Evolutionary conservation across 192 early-diverging fungal genomes (phyloP).

Genomic region (Jimgerdemannia flammicorona): DNA sequence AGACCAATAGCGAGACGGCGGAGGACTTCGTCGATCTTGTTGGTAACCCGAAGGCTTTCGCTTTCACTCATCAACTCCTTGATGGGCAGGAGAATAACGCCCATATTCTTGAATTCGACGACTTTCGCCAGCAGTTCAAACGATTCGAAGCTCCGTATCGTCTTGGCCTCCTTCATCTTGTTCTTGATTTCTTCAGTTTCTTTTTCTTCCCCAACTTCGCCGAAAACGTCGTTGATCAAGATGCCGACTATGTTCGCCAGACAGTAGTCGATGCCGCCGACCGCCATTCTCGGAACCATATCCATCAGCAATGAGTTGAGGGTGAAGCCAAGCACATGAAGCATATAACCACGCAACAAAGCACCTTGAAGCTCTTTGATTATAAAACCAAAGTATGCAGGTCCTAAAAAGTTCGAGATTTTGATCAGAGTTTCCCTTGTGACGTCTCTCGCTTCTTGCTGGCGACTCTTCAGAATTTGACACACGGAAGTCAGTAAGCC

Average conservation of each 20-base stretch:
- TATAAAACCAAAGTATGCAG: slow-evolving; percentile 83
- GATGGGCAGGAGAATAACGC: slow-evolving; percentile 73
- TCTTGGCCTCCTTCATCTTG: slow-evolving; percentile 89
- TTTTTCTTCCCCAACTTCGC: slow-evolving; percentile 82
- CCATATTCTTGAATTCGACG: slow-evolving; percentile 64
- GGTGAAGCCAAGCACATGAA: slow-evolving; percentile 95
- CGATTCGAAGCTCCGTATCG: slow-evolving; percentile 78
- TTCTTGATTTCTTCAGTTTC: slow-evolving; percentile 85
- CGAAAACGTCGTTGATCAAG: slow-evolving; percentile 90
- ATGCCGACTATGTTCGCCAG: slow-evolving; percentile 67
- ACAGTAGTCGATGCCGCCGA: slow-evolving; percentile 80
- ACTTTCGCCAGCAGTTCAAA: slow-evolving; percentile 80
- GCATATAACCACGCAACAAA: slow-evolving; percentile 81
- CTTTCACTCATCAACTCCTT: slow-evolving; percentile 87
- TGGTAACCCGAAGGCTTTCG: slow-evolving; percentile 67
- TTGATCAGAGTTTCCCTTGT: slow-evolving; percentile 85
- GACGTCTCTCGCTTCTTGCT: slow-evolving; percentile 81
- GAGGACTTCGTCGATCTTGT: slow-evolving; percentile 80
- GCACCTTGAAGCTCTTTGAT: slow-evolving; percentile 78
- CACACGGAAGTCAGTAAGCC: slow-evolving; percentile 84
- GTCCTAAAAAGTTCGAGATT: slow-evolving; percentile 80
- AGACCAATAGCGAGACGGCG: slow-evolving; percentile 72
- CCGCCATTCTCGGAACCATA: slow-evolving; percentile 49
- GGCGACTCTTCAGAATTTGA: slow-evolving; percentile 77
- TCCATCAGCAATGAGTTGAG: slow-evolving; percentile 78